Base-by-base conservation (phyloP, 2,329 filamentous ascomycete species). In the Raffaelea albimanens region DNA sequence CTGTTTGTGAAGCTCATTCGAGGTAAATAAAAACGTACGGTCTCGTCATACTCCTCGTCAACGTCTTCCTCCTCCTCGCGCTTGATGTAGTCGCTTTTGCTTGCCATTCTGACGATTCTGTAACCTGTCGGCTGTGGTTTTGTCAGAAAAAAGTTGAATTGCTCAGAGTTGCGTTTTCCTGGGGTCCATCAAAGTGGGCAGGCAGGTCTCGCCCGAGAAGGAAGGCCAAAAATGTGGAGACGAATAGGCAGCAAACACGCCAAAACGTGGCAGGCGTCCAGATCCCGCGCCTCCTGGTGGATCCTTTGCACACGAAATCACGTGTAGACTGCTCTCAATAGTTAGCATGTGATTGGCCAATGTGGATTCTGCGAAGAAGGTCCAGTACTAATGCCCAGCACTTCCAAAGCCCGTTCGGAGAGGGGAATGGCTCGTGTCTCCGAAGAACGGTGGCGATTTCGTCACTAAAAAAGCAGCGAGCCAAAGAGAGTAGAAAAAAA, bases 41-140 rank as follows among this genome's bases (percentile, higher is more conserved):
- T 53, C 48, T 66, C 63, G 48, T 64, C 62, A 14, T 64, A 43
- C 54, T 79, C 76, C 50, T 85, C 81, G 41, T 83, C 80, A 44
- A 78, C 84, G 10, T 87, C 84, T 18, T 89, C 84, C 7, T 85
- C 81, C 5, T 80, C 72, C 4, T 72, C 70, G 41, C 61, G 67
- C 60, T 63, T 52, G 47, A 48, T 45, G 1, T 18, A 39, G 13
- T 45, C 33, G 4, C 62, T 57, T 4, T 54, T 57, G 39, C 71
- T 67, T 19, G 61, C 56, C 64, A 66, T 67, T 7, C 5, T 7
- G 14, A 19, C 34, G 34, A 29, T 13, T 29, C 25, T 29, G 7
- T 29, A 13, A 7, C 7, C 13, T 29, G 25, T 29, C 25, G 25
- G 25, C 7, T 29, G 25, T 7, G 13, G 13, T 13, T 29, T 7